Conservation (phyloP, 345 rosid species). For the Euphorbia peplus region DNA sequence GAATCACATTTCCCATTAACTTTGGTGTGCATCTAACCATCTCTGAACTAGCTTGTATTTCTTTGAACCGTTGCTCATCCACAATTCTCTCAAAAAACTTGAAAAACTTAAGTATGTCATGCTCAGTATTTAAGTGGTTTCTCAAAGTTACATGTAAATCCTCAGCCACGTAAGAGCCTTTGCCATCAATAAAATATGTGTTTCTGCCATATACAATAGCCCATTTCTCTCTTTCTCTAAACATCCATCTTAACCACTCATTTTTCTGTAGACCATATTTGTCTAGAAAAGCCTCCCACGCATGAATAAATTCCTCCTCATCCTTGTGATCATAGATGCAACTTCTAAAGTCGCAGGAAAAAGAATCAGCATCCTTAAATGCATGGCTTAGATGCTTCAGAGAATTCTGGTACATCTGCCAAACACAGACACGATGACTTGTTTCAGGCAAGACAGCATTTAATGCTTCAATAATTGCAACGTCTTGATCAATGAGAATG, state of each 20-base stretch:
- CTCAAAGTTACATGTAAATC: slow-evolving; percentile 28
- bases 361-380: slow-evolving; percentile 15
- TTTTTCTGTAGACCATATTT: slow-evolving; percentile 31
- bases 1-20: slow-evolving; percentile 30
- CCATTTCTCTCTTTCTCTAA: slow-evolving; percentile 35
- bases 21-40: slow-evolving; percentile 27
- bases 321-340: slow-evolving; percentile 30
- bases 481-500: slow-evolving; percentile 40
- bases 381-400: slow-evolving; percentile 29
- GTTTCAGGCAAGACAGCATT: slow-evolving; percentile 32
- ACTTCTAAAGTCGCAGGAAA: slow-evolving; percentile 26
- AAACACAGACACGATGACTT: slow-evolving; percentile 22
- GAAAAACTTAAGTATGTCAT: slow-evolving; percentile 26
- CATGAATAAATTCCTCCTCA: slow-evolving; percentile 31
- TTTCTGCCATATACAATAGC: slow-evolving; percentile 25
- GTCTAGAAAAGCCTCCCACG: slow-evolving; percentile 30
- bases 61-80: slow-evolving; percentile 27
- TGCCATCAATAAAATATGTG: slow-evolving; percentile 22
- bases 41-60: slow-evolving; percentile 26
- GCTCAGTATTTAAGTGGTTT: slow-evolving; percentile 18
- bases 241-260: slow-evolving; percentile 36
- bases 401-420: slow-evolving; percentile 43
- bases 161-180: slow-evolving; percentile 25
- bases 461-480: slow-evolving; percentile 34
- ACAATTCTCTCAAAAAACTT: slow-evolving; percentile 28